These are phyloP conservation scores for Metschnikowia proteae DNA, from an alignment of 805 yeast genomes.

Conservation along the genomic window DNA sequence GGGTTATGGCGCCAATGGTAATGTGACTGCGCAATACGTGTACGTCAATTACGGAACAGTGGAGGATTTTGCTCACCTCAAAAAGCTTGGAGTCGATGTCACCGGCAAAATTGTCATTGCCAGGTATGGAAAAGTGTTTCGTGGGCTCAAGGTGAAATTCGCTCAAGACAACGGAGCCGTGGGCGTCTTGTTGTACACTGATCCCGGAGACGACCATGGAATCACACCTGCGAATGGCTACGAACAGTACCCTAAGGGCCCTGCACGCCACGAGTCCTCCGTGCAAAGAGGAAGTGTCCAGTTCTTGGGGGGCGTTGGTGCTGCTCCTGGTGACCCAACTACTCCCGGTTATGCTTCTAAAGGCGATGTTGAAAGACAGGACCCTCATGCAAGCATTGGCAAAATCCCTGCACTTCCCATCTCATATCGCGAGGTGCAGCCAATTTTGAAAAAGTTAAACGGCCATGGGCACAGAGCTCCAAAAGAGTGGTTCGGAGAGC, in stretches of 20 bases:
- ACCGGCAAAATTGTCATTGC: conserved; percentile 57
- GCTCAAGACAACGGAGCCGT: conserved; percentile 62
- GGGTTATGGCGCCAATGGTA: conserved; percentile 64
- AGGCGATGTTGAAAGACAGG: conserved; percentile 18
- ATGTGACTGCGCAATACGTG: conserved; percentile 51
- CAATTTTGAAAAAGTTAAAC: conserved; percentile 55
- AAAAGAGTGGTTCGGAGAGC: conserved; percentile 35
- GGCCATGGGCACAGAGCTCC: conserved; percentile 53
- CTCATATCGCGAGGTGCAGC: conserved; percentile 57
- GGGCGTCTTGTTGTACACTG: conserved; percentile 62
- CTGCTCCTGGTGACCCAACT: conserved; percentile 72
- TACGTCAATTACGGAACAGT: conserved; percentile 58
- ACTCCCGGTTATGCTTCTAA: conserved; percentile 65
- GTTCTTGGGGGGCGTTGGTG: conserved; percentile 46
- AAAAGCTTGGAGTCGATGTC: conserved; percentile 39
- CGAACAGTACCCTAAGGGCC: conserved; percentile 58
- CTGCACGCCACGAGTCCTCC: conserved; percentile 58
- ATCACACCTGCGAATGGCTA: conserved; percentile 54
- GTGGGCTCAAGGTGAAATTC: conserved; percentile 56
- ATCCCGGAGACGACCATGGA: conserved; percentile 63
- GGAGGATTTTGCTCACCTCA: conserved; percentile 49
- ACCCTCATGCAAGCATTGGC: conserved; percentile 44
- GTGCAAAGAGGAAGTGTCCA: conserved; percentile 62
- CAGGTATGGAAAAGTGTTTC: conserved; percentile 47
- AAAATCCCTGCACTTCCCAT: conserved; percentile 70